phyloP scores from a whole-genome alignment of 768 basidiomycete species.

The Paxillus ammoniavirescens region DNA sequence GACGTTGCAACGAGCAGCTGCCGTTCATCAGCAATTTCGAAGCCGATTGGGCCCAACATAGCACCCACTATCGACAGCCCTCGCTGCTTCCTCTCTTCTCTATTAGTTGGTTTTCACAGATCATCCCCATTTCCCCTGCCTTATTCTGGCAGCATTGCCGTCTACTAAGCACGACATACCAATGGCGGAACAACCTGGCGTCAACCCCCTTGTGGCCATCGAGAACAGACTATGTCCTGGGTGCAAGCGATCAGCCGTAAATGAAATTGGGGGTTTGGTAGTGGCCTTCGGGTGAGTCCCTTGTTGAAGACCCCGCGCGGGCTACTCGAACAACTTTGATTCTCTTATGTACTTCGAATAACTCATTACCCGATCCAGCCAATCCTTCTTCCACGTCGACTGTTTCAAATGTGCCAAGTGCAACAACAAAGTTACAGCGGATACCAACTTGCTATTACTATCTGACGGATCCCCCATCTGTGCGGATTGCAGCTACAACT shows the following conservation, averaged over 20 bases:
- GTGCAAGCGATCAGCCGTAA: conserved; percentile 77
- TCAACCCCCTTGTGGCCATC: conserved; percentile 21
- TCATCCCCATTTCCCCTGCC: background rate
- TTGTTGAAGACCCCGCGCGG: conserved; percentile 4
- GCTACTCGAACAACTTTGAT: background rate
- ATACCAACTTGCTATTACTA: conserved; percentile 94
- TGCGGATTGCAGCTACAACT: conserved; percentile 90
- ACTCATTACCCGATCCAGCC: conserved; percentile 42
- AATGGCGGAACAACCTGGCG: conserved; percentile 14
- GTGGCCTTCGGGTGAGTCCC: conserved; percentile 89
- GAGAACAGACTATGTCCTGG: conserved; percentile 76
- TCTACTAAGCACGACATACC: background rate
- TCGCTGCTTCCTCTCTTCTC: conserved; percentile 1
- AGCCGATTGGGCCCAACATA: conserved; percentile 3
- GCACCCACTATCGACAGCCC: conserved; percentile 1
- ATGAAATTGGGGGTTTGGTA: conserved; percentile 81
- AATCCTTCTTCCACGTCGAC: conserved; percentile 92
- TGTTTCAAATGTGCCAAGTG: conserved; percentile 99
- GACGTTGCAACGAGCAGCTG: background rate
- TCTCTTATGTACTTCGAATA: conserved; percentile 3
- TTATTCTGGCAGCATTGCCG: conserved; percentile 1
- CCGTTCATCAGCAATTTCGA: background rate
- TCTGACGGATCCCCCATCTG: conserved; percentile 98
- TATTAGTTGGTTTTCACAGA: background rate
- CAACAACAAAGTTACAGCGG: conserved; percentile 86